Percentiles rank a stretch among this genome's conserved stretches.
These are phyloP conservation scores for Alnus glutinosa DNA, from an alignment of 306 rosid genomes.

Conservation along the genomic window DNA sequence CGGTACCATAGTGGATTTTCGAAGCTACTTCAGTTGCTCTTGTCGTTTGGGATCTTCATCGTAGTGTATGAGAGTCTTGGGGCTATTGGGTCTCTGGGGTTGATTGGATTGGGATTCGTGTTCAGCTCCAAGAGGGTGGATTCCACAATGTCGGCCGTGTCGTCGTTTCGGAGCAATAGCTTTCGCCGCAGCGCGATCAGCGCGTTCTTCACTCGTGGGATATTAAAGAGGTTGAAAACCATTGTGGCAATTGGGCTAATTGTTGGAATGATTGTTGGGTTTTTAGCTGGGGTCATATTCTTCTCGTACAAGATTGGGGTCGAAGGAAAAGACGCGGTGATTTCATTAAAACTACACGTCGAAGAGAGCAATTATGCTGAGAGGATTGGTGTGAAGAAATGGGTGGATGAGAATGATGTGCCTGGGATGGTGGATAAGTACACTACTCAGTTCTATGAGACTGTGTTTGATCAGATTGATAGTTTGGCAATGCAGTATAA, in stretches of 20 bases:
- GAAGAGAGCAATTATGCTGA: constrained; percentile 86
- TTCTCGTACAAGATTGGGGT: constrained; percentile 92
- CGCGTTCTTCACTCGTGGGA: constrained; percentile 66
- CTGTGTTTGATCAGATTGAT: constrained; percentile 82
- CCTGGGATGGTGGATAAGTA: constrained; percentile 83
- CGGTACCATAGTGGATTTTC: constrained; percentile 59
- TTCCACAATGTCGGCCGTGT: constrained; percentile 77
- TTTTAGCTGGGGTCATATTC: constrained; percentile 62
- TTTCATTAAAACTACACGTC: constrained; percentile 73
- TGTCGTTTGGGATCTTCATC: constrained; percentile 73
- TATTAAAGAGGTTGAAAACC: constrained; percentile 65
- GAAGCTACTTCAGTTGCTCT: constrained; percentile 69
- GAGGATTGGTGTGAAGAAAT: constrained; percentile 73
- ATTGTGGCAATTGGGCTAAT: constrained; percentile 81
- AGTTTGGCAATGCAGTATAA: constrained; percentile 87
- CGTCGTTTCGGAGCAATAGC: constrained; percentile 66
- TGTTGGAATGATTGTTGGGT: constrained; percentile 77
- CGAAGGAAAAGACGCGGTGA: constrained; percentile 92
- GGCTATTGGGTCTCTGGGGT: constrained; percentile 54
- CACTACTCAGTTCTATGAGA: constrained; percentile 69
- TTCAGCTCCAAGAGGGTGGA: constrained; percentile 67
- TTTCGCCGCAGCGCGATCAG: constrained; percentile 65
- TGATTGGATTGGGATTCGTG: constrained; percentile 60
- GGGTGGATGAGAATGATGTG: constrained; percentile 98
- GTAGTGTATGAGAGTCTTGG: constrained; percentile 73